Conservation (phyloP, 139 green algal genomes). For the Edaphochlamys debaryana region DNA sequence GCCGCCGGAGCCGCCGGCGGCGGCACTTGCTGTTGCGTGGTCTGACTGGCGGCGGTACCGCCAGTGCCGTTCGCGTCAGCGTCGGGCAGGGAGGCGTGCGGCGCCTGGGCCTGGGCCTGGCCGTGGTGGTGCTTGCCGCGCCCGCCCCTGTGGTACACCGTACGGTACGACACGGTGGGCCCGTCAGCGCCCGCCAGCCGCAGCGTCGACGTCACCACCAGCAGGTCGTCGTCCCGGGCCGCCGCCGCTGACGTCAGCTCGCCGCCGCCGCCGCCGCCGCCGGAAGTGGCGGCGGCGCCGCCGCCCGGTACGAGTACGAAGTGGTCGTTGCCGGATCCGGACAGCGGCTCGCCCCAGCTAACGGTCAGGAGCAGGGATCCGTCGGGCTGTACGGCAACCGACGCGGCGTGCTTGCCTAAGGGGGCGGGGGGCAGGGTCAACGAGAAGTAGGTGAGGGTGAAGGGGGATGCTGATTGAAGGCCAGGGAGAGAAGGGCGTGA, state of each 20-base stretch:
- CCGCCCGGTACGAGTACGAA: not conserved
- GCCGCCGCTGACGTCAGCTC: no score
- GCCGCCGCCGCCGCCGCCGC: not conserved
- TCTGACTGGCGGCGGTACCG: no score
- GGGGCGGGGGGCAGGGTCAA: not conserved
- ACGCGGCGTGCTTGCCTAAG: slow-evolving; percentile 25
- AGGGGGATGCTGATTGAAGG: no score
- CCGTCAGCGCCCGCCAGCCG: not conserved
- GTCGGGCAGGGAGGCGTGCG: no score
- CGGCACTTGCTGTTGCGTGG: no score
- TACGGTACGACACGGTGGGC: not conserved
- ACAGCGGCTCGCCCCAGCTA: slow-evolving; percentile 25
- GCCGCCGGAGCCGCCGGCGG: no score
- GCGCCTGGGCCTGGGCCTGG: no score
- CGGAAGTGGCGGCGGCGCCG: no score
- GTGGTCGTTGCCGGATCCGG: slow-evolving; percentile 18
- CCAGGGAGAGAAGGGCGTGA: no score
- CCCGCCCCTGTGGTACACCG: not conserved
- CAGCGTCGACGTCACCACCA: slow-evolving; percentile 25
- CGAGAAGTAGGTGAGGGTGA: not conserved
- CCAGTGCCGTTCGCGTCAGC: no score
- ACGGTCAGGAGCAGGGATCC: slow-evolving; percentile 16
- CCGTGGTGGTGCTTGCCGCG: not conserved
- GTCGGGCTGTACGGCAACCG: slow-evolving; percentile 9
- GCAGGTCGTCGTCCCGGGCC: not conserved